phyloP scores from a whole-genome alignment of 805 yeast genomes.

The Ogataea pignaliae region DNA sequence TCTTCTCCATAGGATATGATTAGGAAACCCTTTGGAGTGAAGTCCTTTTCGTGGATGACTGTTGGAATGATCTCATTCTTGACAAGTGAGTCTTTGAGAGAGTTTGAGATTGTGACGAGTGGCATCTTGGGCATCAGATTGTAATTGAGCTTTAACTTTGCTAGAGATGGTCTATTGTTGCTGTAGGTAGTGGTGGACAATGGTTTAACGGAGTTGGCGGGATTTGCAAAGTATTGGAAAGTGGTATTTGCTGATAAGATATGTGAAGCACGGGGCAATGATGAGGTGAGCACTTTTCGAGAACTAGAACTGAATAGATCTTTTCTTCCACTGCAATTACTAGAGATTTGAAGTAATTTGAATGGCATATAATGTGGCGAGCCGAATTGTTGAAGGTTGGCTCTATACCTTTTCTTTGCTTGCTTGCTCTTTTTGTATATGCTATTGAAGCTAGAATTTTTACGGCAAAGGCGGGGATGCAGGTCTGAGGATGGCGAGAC shows the following conservation, averaged over 20 bases:
- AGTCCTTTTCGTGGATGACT: conserved; percentile 38
- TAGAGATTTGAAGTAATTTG: neutral
- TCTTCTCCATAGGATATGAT: conserved; percentile 58
- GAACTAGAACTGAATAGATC: conserved; percentile 2
- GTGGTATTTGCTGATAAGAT: neutral
- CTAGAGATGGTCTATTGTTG: neutral
- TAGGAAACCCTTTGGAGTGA: conserved; percentile 47
- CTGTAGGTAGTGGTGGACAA: neutral
- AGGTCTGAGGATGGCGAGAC: no score
- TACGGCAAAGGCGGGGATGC: no score
- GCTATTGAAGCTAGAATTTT: neutral
- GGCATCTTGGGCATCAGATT: conserved; percentile 9
- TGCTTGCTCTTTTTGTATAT: neutral
- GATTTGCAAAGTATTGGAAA: neutral
- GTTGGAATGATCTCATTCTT: conserved; percentile 51
- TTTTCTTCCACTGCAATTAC: conserved; percentile 4
- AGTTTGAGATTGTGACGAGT: conserved; percentile 50
- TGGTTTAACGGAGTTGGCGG: neutral
- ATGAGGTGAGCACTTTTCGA: neutral
- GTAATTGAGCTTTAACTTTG: neutral
- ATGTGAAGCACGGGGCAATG: neutral
- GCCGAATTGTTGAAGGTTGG: neutral
- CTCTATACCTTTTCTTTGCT: neutral
- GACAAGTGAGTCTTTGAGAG: conserved; percentile 45
- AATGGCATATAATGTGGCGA: neutral